phyloP scores from a whole-genome alignment of 2,329 filamentous ascomycete species.

The Fusarium gaditjirri region DNA sequence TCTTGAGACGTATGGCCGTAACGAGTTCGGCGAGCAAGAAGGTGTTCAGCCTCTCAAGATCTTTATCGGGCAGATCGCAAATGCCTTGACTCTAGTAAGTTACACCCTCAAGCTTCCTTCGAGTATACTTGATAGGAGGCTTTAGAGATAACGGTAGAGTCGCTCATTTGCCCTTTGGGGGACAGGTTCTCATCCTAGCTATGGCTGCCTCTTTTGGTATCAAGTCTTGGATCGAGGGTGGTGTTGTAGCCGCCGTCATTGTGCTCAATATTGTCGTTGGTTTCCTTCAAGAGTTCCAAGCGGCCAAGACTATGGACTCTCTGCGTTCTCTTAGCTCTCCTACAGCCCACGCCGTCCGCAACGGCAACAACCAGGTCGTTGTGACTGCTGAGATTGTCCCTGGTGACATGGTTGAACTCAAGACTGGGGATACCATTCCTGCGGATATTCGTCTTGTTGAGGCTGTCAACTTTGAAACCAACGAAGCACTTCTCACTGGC shows the following conservation, averaged over 20 bases:
- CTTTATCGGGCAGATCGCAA: slow-evolving; percentile 72
- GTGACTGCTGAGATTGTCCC: slow-evolving; percentile 60
- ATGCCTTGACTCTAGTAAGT: slow-evolving; percentile 73
- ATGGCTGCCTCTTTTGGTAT: slow-evolving; percentile 70
- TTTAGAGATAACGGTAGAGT: slow-evolving; percentile 23
- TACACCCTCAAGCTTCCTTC: neutral
- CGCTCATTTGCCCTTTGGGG: slow-evolving; percentile 32
- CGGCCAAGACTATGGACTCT: slow-evolving; percentile 62
- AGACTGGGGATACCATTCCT: slow-evolving; percentile 69
- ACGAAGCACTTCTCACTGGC: slow-evolving; percentile 73
- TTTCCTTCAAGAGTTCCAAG: slow-evolving; percentile 58
- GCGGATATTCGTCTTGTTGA: slow-evolving; percentile 68
- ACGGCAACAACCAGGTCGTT: slow-evolving; percentile 53
- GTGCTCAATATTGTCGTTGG: slow-evolving; percentile 67
- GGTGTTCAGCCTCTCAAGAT: slow-evolving; percentile 72
- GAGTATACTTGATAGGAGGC: neutral
- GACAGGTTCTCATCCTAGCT: slow-evolving; percentile 63
- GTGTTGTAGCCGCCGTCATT: slow-evolving; percentile 67
- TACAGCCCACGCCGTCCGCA: slow-evolving; percentile 56
- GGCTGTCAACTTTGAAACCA: slow-evolving; percentile 73
- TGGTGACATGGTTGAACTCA: slow-evolving; percentile 66
- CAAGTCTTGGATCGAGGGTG: slow-evolving; percentile 68
- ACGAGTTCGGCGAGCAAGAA: slow-evolving; percentile 70
- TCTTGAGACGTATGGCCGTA: slow-evolving; percentile 67
- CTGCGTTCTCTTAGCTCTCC: slow-evolving; percentile 57